phyloP scores from a whole-genome alignment of 139 green algal species.

The Chlorella sorokiniana region DNA sequence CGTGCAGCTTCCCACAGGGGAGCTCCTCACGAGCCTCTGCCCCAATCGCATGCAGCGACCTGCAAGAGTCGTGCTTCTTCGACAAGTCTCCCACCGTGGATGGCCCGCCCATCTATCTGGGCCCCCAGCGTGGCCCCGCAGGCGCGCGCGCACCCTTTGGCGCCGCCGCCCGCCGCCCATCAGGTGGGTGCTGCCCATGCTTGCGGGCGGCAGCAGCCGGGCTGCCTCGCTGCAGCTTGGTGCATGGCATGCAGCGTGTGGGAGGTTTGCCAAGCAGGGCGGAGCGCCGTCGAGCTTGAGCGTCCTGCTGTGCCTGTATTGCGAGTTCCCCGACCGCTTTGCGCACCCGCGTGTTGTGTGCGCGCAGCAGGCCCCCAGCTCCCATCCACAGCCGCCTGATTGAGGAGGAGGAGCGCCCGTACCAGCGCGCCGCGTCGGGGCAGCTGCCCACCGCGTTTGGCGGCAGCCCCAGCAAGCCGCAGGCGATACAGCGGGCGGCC shows the following conservation, averaged over 20 bases:
- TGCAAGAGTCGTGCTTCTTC: conserved; percentile 41
- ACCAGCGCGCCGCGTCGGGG: conserved; percentile 1
- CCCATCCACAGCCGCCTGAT: conserved; percentile 43
- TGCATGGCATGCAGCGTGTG: too few relatives aligned
- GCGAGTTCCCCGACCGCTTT: too few relatives aligned
- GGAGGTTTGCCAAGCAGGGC: too few relatives aligned
- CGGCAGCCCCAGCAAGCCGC: background rate
- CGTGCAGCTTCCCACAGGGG: too few relatives aligned
- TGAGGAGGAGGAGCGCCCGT: conserved; percentile 32
- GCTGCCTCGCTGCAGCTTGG: background rate
- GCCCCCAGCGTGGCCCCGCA: conserved; percentile 23
- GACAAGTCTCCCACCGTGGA: conserved; percentile 25
- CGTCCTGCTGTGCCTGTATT: too few relatives aligned
- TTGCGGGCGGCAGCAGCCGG: background rate
- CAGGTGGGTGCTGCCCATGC: background rate
- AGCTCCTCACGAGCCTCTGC: too few relatives aligned
- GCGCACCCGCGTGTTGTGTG: too few relatives aligned
- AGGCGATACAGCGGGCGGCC: background rate
- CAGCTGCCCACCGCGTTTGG: background rate
- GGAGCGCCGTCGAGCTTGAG: too few relatives aligned
- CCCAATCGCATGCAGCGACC: conserved; percentile 24
- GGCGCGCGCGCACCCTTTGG: conserved; percentile 1
- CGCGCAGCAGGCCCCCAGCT: background rate
- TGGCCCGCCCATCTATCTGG: conserved; percentile 30
- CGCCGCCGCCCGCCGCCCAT: conserved; percentile 18